These are phyloP conservation scores for Rhinocladiella mackenziei DNA, from an alignment of 2,329 filamentous ascomycete genomes.

Conservation along the genomic window DNA sequence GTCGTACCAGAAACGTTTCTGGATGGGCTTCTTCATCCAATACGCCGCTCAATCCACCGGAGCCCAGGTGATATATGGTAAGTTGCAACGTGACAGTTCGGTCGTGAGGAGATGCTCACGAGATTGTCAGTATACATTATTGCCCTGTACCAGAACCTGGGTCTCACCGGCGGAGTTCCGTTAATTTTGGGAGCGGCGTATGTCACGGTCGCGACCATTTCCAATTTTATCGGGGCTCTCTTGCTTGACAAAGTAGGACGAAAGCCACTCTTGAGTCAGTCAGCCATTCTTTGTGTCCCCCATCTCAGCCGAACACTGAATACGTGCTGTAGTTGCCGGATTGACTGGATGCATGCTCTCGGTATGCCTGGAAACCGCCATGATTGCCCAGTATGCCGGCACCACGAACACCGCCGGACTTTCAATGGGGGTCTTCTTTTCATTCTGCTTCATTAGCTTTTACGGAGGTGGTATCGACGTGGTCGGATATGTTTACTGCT, in stretches of 20 bases:
- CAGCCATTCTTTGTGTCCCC: not conserved
- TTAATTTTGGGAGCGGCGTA: constrained; percentile 24
- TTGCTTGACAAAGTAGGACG: constrained; percentile 28
- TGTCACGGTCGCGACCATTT: constrained; percentile 24
- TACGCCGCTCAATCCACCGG: constrained; percentile 25
- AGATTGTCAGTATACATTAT: constrained; percentile 17
- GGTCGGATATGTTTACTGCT: constrained; percentile 25
- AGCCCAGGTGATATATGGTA: constrained; percentile 32
- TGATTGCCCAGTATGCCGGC: constrained; percentile 31
- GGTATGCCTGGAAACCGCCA: constrained; percentile 23
- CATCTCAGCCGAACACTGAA: not conserved
- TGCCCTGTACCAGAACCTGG: constrained; percentile 22
- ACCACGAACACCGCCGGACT: constrained; percentile 31
- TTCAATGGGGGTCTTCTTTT: constrained; percentile 57
- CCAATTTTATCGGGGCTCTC: constrained; percentile 22
- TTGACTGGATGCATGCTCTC: constrained; percentile 23
- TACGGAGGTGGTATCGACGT: constrained; percentile 24
- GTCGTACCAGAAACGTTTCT: constrained; percentile 24
- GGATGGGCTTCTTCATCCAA: constrained; percentile 25
- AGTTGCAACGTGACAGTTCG: constrained; percentile 26
- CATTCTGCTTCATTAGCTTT: constrained; percentile 37
- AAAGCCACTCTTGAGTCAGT: constrained; percentile 32
- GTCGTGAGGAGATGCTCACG: constrained; percentile 2
- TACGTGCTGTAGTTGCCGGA: constrained; percentile 14
- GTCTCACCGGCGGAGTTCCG: constrained; percentile 18